Evolutionary conservation across 306 rosid genomes (phyloP).

Genomic region (Gillenia trifoliata): DNA sequence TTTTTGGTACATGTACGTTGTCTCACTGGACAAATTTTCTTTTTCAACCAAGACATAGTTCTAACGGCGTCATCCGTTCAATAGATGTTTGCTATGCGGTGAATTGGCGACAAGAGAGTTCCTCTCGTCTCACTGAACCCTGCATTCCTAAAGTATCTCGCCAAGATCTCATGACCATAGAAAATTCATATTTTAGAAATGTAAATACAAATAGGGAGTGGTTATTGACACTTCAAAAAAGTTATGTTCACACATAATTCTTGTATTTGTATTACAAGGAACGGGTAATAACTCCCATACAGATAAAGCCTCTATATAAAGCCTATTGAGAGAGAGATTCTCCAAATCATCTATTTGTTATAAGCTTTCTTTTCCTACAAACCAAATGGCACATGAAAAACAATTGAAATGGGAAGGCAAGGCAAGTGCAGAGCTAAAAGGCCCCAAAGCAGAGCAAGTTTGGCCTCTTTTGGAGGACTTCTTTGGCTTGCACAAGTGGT

Average conservation of each 20-base stretch:
- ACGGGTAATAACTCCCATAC: not conserved
- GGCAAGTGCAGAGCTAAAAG: slow-evolving; percentile 28
- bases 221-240: not conserved
- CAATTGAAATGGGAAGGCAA: slow-evolving; percentile 43
- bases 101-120: not conserved
- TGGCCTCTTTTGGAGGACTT: slow-evolving; percentile 63
- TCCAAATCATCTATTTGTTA: not conserved
- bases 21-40: too few relatives aligned
- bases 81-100: not conserved
- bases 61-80: not conserved
- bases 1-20: too few relatives aligned
- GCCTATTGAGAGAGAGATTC: not conserved
- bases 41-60: too few relatives aligned
- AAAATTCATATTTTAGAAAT: not conserved
- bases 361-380: not conserved
- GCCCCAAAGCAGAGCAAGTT: slow-evolving; percentile 32
- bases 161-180: not conserved
- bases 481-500: slow-evolving; percentile 55
- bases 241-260: not conserved
- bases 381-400: slow-evolving; percentile 1
- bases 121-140: too few relatives aligned
- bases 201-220: not conserved
- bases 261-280: not conserved
- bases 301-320: not conserved
- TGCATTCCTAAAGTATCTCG: not conserved